These are phyloP conservation scores for Rhynchospora pubera DNA, from an alignment of 176 grass and related monocot species.

Conservation along the genomic window DNA sequence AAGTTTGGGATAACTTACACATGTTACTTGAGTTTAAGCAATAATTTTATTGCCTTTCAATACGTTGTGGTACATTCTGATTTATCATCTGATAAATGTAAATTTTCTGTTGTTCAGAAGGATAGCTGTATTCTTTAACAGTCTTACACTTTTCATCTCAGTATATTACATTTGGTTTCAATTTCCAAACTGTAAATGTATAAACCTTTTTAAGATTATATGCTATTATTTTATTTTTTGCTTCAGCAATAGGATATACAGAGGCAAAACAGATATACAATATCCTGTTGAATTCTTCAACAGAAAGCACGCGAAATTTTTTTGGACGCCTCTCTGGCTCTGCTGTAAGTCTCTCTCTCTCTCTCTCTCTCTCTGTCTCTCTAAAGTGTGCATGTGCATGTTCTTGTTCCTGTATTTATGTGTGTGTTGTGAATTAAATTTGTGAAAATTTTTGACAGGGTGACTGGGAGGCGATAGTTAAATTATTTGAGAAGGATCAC, in stretches of 20 bases:
- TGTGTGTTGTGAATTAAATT: background rate
- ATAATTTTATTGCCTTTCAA: background rate
- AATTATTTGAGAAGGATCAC: constrained; percentile 88
- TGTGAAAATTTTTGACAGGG: constrained; percentile 34
- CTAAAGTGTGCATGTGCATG: background rate
- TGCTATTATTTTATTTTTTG: background rate
- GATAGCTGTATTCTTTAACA: background rate
- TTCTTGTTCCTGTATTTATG: background rate
- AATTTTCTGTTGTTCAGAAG: background rate
- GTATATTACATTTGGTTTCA: background rate
- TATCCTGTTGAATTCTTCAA: constrained; percentile 61
- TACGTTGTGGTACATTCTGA: background rate
- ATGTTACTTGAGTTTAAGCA: background rate
- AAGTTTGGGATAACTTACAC: background rate
- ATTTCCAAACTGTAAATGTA: background rate
- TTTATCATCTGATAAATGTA: background rate
- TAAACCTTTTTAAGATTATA: background rate
- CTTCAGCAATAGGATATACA: constrained; percentile 56
- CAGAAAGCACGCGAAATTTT: constrained; percentile 71
- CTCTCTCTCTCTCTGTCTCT: no score
- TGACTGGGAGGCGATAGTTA: constrained; percentile 75
- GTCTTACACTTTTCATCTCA: background rate
- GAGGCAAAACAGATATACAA: constrained; percentile 82
- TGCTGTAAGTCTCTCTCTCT: constrained; percentile 37
- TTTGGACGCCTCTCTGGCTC: constrained; percentile 88